These are phyloP conservation scores for Eimeria necatrix DNA, from an alignment of 169 alveolate genomes.

Conservation along the genomic window DNA sequence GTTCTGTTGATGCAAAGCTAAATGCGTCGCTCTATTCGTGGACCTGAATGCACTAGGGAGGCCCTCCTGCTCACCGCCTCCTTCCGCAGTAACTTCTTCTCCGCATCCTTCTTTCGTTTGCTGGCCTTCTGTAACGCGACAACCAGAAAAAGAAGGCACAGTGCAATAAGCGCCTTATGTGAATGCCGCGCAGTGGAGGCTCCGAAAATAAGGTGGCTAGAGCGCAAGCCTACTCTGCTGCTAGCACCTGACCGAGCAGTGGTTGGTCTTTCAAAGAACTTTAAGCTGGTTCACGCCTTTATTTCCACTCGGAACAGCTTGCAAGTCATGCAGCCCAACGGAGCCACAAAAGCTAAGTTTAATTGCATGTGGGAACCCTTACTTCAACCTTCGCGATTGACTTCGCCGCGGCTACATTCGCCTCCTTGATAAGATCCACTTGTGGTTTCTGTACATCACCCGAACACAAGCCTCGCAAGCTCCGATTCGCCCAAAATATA, in stretches of 20 bases:
- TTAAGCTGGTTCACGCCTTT: too few species aligned
- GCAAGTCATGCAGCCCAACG: too few species aligned
- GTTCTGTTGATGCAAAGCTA: too few species aligned
- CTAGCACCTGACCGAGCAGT: too few species aligned
- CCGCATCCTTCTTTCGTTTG: slow-evolving; percentile 29
- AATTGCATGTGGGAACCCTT: background rate
- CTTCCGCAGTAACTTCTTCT: slow-evolving; percentile 3
- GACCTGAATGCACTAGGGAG: background rate
- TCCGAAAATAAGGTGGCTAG: too few species aligned
- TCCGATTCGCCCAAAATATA: too few species aligned
- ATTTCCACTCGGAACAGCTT: too few species aligned
- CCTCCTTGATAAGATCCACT: slow-evolving; percentile 52
- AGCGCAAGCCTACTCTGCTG: too few species aligned
- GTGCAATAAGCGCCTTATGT: background rate
- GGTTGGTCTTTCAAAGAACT: too few species aligned
- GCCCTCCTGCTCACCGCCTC: background rate
- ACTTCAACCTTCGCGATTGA: slow-evolving; percentile 43
- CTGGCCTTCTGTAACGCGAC: slow-evolving; percentile 4
- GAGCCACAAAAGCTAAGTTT: too few species aligned
- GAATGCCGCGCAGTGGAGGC: background rate
- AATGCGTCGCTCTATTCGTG: background rate
- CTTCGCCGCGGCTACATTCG: slow-evolving; percentile 21
- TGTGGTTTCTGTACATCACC: slow-evolving; percentile 42
- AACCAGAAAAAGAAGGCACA: background rate
- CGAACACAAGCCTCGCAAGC: background rate